phyloP scores from a whole-genome alignment of 1,139 yeast species.

The Casaregolazyma suthepensis region DNA sequence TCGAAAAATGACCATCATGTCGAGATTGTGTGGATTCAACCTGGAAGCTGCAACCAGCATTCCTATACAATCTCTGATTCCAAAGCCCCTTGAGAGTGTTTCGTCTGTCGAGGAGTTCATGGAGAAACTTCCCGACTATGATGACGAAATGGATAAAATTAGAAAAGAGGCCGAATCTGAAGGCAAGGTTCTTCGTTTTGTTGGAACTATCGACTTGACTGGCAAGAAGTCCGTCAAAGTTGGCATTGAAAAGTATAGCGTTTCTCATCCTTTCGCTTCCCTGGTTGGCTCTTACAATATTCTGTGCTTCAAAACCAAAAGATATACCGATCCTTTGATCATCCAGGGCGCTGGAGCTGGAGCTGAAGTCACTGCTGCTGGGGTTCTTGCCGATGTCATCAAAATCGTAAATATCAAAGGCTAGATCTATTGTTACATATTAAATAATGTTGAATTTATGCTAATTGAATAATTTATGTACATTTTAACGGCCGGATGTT shows the following conservation, averaged over 20 bases:
- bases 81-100: slow-evolving; percentile 73
- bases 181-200: slow-evolving; percentile 84
- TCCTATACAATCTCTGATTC: slow-evolving; percentile 91
- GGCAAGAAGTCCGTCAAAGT: slow-evolving; percentile 58
- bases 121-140: slow-evolving; percentile 74
- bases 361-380: slow-evolving; percentile 97
- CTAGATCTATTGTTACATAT: background rate
- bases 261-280: slow-evolving; percentile 92
- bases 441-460: background rate
- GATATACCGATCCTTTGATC: slow-evolving; percentile 88
- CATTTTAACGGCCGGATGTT: too few relatives aligned
- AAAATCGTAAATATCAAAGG: slow-evolving; percentile 46
- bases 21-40: slow-evolving; percentile 81
- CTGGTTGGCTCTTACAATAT: slow-evolving; percentile 95
- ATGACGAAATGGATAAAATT: slow-evolving; percentile 66
- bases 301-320: slow-evolving; percentile 80
- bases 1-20: slow-evolving; percentile 91
- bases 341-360: slow-evolving; percentile 99
- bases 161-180: slow-evolving; percentile 78
- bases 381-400: slow-evolving; percentile 89
- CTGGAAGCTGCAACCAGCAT: slow-evolving; percentile 92
- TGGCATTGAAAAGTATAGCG: slow-evolving; percentile 72
- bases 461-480: background rate
- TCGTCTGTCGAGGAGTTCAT: slow-evolving; percentile 71
- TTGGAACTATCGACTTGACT: slow-evolving; percentile 80